These are phyloP conservation scores for Agastache rugosa DNA, from an alignment of 257 asterid genomes.

Conservation along the genomic window DNA sequence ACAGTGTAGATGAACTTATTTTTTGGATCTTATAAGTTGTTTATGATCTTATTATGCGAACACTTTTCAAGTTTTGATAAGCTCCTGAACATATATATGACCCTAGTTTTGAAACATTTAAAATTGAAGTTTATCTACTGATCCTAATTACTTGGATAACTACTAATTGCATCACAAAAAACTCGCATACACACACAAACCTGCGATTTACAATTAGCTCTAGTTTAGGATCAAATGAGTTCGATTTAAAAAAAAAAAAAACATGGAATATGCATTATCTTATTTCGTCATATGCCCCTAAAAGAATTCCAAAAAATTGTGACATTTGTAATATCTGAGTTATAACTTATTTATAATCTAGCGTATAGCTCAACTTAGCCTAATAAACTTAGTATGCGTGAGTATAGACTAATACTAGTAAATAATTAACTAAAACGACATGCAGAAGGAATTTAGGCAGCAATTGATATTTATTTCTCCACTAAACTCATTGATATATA, in stretches of 20 bases:
- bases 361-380: background rate
- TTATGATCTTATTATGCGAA: too few relatives aligned
- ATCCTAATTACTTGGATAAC: background rate
- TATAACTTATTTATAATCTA: background rate
- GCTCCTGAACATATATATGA: too few relatives aligned
- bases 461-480: background rate
- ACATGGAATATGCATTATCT: background rate
- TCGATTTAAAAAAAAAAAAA: background rate
- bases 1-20: too few relatives aligned
- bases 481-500: background rate
- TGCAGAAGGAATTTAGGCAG: background rate
- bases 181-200: background rate
- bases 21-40: too few relatives aligned
- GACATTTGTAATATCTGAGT: background rate
- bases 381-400: background rate
- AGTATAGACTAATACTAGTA: background rate
- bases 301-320: too few relatives aligned
- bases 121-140: too few relatives aligned
- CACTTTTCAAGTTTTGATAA: too few relatives aligned
- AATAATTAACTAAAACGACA: background rate
- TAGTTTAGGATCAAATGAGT: background rate
- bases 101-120: too few relatives aligned
- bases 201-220: too few relatives aligned
- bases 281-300: background rate
- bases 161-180: background rate